phyloP scores from a whole-genome alignment of 257 asterid genomes.

The Thymus quinquecostatus region DNA sequence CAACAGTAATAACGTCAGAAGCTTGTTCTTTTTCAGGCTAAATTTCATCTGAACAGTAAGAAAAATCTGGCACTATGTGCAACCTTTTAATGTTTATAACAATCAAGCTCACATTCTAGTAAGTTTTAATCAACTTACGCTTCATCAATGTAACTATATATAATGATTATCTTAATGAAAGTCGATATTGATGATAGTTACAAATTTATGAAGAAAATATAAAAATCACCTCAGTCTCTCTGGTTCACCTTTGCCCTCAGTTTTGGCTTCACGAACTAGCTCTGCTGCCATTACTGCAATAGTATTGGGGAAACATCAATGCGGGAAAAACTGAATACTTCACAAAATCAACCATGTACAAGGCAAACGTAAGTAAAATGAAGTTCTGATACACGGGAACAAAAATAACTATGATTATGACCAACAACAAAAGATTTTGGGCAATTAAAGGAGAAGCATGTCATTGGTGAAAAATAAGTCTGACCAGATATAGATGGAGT shows the following conservation, averaged over 20 bases:
- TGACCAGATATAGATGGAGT: background rate
- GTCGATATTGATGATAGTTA: background rate
- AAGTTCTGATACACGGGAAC: background rate
- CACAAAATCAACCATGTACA: slow-evolving; percentile 1
- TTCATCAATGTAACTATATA: background rate
- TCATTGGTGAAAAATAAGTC: background rate
- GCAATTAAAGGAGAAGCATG: background rate
- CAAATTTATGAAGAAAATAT: background rate
- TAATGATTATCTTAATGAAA: background rate
- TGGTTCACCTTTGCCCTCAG: slow-evolving; percentile 64
- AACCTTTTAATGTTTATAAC: background rate
- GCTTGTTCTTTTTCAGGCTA: background rate
- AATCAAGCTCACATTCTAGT: slow-evolving; percentile 17
- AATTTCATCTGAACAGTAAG: background rate
- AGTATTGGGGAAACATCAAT: slow-evolving; percentile 25
- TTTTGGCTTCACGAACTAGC: slow-evolving; percentile 74
- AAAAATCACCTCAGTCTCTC: slow-evolving; percentile 76
- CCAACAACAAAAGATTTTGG: background rate
- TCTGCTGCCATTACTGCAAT: slow-evolving; percentile 97
- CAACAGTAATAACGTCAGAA: background rate
- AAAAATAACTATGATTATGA: background rate
- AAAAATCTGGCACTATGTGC: background rate
- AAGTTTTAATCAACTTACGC: background rate
- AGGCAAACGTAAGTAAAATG: background rate
- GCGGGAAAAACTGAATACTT: slow-evolving; percentile 11